Base-by-base conservation (phyloP, 441 rosid genomes). In the Adansonia madagascariensis region DNA sequence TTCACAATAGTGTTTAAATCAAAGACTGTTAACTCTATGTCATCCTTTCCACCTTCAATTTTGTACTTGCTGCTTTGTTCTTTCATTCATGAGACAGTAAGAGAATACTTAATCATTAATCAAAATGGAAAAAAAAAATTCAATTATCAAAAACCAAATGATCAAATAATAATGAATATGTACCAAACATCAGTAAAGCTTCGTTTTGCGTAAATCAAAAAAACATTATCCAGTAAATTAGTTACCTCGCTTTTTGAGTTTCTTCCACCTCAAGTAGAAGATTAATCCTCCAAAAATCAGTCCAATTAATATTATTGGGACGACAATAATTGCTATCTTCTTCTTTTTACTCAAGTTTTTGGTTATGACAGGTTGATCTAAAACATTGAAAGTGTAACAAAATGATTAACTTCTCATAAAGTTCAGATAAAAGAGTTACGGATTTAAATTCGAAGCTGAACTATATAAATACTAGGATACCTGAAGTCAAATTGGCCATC, bases 401-500 rank as follows among this genome's bases (percentile, higher is more conserved):
- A n/a, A 64, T 12, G 41, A 35, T 64, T n/a, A 64, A 22, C 68
- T 64, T 64, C 49, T 39, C 2, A 2, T 2, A 12, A 22, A 6
- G 10, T 67, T 20, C 35, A 1, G 41, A 68, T 22, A 12, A 68
- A 47, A 63, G 22, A 17, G 3, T 65, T 41, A 41, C 3, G 15
- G 15, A 24, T 66, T 43, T 41, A 43, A 43, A 17, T 41, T 66
- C 50, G 8, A 20, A 24, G 57, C 57, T 15, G 5, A 15, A 4
- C n/a, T 52, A 5, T 56, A 56, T 56, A 18, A 56, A 17, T 8
- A 8, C 27, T 8, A 68, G 46, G 56, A 47, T 75, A 50, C 78
- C 78, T 75, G 60, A 50, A 43, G 75, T 73, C 44, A 78, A 68
- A 17, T 62, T 70, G 44, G 78, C 68, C 62, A 81, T 7, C 60